Conservation (phyloP, 441 rosid species). For the Kokia cookei region DNA sequence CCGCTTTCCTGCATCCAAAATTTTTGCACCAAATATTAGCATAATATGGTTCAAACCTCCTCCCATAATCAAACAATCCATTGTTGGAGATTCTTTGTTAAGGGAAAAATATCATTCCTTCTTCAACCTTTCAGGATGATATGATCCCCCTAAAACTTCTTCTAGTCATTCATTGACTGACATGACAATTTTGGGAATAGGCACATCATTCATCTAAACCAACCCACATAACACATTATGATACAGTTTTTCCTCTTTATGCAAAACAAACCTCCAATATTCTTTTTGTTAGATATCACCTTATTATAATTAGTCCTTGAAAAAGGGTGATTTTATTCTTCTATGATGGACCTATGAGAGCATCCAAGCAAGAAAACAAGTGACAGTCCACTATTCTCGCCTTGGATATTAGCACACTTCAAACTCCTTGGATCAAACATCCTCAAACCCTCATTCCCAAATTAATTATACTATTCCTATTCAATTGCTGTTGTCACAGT, state of each 20-base stretch:
- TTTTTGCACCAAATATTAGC: neutral
- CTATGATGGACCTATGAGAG: neutral
- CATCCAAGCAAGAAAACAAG: neutral
- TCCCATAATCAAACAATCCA: neutral
- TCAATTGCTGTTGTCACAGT: neutral
- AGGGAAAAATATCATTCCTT: neutral
- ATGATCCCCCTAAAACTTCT: too few relatives aligned
- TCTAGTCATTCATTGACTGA: too few relatives aligned
- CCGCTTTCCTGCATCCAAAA: constrained; percentile 16
- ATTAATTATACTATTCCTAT: neutral
- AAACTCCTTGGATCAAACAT: neutral
- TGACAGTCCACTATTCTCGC: neutral
- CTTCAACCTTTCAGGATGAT: neutral
- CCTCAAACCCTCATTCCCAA: neutral
- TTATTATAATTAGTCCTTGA: too few relatives aligned
- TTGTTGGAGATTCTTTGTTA: neutral
- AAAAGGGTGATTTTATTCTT: neutral
- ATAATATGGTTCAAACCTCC: neutral
- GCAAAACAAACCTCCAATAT: neutral
- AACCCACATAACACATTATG: neutral
- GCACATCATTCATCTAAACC: neutral
- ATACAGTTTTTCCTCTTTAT: neutral
- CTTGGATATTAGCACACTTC: neutral
- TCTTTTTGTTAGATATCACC: neutral
- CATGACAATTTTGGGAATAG: neutral